Base-by-base conservation (phyloP, 345 rosid species). In the Dipteronia dyeriana region DNA sequence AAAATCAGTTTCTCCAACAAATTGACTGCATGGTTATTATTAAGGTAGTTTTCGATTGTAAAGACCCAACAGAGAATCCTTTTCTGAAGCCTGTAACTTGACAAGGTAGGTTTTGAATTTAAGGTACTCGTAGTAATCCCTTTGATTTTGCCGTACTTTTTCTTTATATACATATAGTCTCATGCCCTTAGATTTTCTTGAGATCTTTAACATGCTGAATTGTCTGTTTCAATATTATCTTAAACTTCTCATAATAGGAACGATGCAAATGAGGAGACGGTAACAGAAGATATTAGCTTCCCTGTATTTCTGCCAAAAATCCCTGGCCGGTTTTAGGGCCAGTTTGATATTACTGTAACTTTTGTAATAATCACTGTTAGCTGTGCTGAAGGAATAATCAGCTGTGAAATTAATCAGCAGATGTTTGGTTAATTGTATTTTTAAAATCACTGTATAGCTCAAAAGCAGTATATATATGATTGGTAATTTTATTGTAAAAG, bases 261-360 rank as follows among this genome's bases (percentile, higher is more conserved):
- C 65, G 86, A 80, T 49, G 82, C 80, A 3, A 54, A 63, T 9
- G 91, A 90, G 20, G 95, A 91, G 75, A 80, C 89, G 53, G 90
- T 84, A 76, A 83, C 88, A 69, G 94, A 90, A 81, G 84, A 82
- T 26, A 54, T 81, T 26, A 86, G 89, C 84, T 7, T 85, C 1
- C 95, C 95, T 57, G 83, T 87, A 41, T 43, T 89, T 63, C 11
- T 82, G 76, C 98, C 98, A 64, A 95, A 89, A 79, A 60, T 91
- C 67, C 98, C 98, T 0, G 97, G 97, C 45, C 83, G 90, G 62
- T 88, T 90, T n/a, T n/a, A n/a, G n/a, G n/a, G n/a, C n/a, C n/a
- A n/a, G n/a, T n/a, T n/a, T n/a, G n/a, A n/a, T n/a, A n/a, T n/a
- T n/a, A n/a, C n/a, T n/a, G n/a, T n/a, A n/a, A n/a, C n/a, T n/a